Evolutionary conservation across 495 filamentous ascomycete species (phyloP).

Genomic region (Lasiosphaeria hispida): DNA sequence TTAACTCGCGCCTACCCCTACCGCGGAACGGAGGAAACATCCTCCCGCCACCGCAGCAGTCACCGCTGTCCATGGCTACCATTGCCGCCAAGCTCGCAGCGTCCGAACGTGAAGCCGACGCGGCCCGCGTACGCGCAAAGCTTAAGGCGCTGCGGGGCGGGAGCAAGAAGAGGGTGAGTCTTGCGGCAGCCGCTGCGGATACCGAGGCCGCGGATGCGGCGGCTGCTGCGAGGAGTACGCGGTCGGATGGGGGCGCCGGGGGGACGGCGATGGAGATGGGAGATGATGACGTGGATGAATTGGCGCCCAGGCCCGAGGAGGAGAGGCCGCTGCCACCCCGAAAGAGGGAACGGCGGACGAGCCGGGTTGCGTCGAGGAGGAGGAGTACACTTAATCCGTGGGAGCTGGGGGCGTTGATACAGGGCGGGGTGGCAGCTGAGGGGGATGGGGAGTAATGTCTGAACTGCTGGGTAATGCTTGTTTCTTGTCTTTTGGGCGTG

Average conservation of each 20-base stretch:
- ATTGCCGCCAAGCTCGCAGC: constrained; percentile 57
- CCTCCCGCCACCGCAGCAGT: constrained; percentile 42
- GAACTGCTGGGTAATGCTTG: neutral
- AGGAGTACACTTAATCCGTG: constrained; percentile 70
- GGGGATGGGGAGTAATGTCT: neutral
- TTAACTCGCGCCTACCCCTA: constrained; percentile 42
- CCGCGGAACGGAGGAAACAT: constrained; percentile 29
- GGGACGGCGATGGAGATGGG: neutral
- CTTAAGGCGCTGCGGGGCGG: constrained; percentile 44
- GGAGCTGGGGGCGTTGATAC: constrained; percentile 56
- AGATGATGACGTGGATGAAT: constrained; percentile 24
- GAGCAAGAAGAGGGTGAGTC: constrained; percentile 8
- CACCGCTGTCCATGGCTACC: constrained; percentile 49
- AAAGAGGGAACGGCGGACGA: constrained; percentile 38
- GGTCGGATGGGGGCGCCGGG: neutral
- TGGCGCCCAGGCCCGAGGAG: constrained; percentile 17
- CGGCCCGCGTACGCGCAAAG: constrained; percentile 54
- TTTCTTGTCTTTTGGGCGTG: neutral
- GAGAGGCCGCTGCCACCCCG: constrained; percentile 32
- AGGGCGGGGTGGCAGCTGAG: constrained; percentile 14
- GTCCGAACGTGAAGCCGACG: constrained; percentile 55
- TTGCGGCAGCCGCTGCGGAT: constrained; percentile 6
- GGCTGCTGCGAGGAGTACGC: constrained; percentile 14
- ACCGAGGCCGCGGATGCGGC: constrained; percentile 6
- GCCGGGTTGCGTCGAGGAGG: constrained; percentile 51